These are phyloP conservation scores for Mycosphaerelloides madeirae DNA, from an alignment of 2,329 filamentous ascomycete genomes.

Conservation along the genomic window DNA sequence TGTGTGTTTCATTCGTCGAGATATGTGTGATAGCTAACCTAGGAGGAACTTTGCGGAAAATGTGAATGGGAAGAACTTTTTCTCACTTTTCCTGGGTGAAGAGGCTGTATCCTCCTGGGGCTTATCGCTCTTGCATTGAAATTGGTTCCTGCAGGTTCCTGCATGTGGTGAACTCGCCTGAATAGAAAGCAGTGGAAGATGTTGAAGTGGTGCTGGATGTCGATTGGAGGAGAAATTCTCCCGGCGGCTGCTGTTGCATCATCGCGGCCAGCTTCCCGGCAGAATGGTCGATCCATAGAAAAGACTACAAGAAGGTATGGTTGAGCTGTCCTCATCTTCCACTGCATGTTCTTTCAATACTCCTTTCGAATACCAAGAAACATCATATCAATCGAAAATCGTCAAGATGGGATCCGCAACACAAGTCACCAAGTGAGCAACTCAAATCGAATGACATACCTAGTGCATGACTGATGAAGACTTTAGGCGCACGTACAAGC, in stretches of 20 bases:
- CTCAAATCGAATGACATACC: neutral
- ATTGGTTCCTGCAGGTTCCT: too few relatives aligned
- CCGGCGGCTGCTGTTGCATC: neutral
- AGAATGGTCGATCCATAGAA: neutral
- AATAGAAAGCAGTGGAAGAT: too few relatives aligned
- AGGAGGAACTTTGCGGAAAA: too few relatives aligned
- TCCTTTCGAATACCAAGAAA: neutral
- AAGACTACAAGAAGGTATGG: neutral
- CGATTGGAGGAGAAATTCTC: neutral
- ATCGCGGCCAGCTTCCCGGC: slow-evolving; percentile 1
- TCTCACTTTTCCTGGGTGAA: too few relatives aligned
- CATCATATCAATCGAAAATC: neutral
- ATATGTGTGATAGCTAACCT: too few relatives aligned
- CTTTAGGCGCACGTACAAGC: slow-evolving; percentile 13
- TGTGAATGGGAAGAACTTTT: too few relatives aligned
- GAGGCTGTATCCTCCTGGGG: too few relatives aligned
- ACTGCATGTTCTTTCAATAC: too few relatives aligned
- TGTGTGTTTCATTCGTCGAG: neutral
- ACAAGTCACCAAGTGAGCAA: slow-evolving; percentile 40
- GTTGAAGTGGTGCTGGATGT: neutral
- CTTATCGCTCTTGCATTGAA: too few relatives aligned
- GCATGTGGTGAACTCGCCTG: too few relatives aligned
- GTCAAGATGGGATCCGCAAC: slow-evolving; percentile 19
- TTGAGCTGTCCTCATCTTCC: too few relatives aligned
- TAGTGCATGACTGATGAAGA: neutral